phyloP scores from a whole-genome alignment of 2,329 filamentous ascomycete genomes.

The Diaporthe sp. region DNA sequence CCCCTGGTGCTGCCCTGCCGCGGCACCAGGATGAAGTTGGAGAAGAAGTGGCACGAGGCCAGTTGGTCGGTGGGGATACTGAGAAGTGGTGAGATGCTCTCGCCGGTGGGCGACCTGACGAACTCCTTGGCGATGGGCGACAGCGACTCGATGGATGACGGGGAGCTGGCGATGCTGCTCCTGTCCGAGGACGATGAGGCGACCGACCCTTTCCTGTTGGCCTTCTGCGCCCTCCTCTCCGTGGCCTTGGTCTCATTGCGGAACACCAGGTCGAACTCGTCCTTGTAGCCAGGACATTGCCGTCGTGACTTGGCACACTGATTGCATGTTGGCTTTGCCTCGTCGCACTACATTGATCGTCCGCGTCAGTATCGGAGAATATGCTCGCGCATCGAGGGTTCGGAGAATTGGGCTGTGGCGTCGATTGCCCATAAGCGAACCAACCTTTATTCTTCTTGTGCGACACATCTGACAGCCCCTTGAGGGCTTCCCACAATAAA shows the following conservation, averaged over 20 bases:
- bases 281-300: conserved; percentile 76
- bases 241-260: conserved; percentile 80
- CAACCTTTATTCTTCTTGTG: conserved; percentile 80
- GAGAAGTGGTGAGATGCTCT: conserved; percentile 54
- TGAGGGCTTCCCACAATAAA: conserved; percentile 76
- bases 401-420: not conserved
- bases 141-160: conserved; percentile 39
- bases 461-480: conserved; percentile 82
- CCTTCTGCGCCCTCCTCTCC: conserved; percentile 72
- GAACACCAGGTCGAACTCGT: conserved; percentile 80
- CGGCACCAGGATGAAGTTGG: conserved; percentile 72
- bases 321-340: conserved; percentile 75
- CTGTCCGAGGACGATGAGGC: conserved; percentile 52
- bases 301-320: conserved; percentile 76
- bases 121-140: conserved; percentile 44
- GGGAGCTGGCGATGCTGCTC: conserved; percentile 43
- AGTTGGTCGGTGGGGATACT: conserved; percentile 66
- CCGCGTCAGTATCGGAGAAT: conserved; percentile 40
- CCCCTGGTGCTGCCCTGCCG: conserved; percentile 64
- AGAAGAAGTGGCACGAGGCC: conserved; percentile 71
- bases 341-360: conserved; percentile 68
- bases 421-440: conserved; percentile 43
- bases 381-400: not conserved
- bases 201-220: conserved; percentile 59
- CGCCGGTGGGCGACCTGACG: conserved; percentile 44